Base-by-base conservation (phyloP, 2,329 filamentous ascomycete genomes). In the Lasiodiplodia sp. region DNA sequence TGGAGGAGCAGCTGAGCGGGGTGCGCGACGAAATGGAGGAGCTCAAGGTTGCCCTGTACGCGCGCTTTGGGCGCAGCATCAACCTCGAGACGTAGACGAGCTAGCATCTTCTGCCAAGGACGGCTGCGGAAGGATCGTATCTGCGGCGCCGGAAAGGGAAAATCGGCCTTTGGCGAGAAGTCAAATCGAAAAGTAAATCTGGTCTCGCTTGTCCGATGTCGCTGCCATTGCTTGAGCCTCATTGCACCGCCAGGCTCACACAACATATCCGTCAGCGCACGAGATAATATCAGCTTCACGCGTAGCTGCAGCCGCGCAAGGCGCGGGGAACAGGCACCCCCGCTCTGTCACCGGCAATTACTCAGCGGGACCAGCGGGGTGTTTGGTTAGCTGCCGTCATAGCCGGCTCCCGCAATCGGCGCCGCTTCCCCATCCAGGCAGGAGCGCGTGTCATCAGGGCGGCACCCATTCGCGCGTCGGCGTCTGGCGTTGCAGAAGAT, bases 1-100 rank as follows among this genome's bases (percentile, higher is more conserved):
- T 97, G 67, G 94, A 97, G 80, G 92, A 93, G 65, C 92, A 91
- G 76, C 82, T 98, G 49, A 83, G 87, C 67, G 85, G 85, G 2
- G 86, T 97, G 65, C 90, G 91, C 68, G 94, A 96, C 72, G 93
- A 97, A 78, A 94, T 98, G 92, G 88, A 89, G 71, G 86, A 92
- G 79, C 85, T 99, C 72, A 99, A 99, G 85, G 92, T 97, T 69
- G 90, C 92, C 71, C 83, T 99, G 70, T 99, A 99, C 82, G 94
- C 94, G 40, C 89, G 96, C 71, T 99, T 99, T 82, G 96, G 96
- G 68, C 90, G 92, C 80, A 97, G 94, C 79, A 99, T 99, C 85
- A 99, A 99, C 82, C 86, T 98, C 72, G 96, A 99, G 82, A 93
- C 92, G 73, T 96, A 85, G 87, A 51, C n/a, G 21, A 28, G 16